These are phyloP conservation scores for Panaeolus cyanescens DNA, from an alignment of 768 basidiomycete species.

Conservation along the genomic window DNA sequence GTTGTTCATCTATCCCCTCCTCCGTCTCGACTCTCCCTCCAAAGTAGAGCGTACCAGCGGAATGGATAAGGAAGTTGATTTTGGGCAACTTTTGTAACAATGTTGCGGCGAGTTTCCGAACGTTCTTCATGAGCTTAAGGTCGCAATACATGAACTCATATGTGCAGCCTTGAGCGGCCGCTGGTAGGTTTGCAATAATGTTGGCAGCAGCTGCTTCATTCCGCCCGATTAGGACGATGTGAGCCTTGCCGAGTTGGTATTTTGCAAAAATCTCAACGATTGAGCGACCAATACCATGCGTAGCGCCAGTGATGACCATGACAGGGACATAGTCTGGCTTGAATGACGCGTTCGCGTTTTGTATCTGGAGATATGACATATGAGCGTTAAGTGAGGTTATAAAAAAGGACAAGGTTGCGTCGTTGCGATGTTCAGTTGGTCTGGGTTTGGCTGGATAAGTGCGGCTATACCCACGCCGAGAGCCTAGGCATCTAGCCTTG, in stretches of 20 bases:
- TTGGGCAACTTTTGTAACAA: constrained; percentile 32
- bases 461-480: too few relatives aligned
- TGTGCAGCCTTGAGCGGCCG: constrained; percentile 13
- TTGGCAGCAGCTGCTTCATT: constrained; percentile 37
- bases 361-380: not conserved
- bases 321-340: constrained; percentile 23
- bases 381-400: too few relatives aligned
- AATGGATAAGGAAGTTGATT: constrained; percentile 42
- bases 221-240: constrained; percentile 43
- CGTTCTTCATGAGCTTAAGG: constrained; percentile 39
- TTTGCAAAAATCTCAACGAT: constrained; percentile 36
- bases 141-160: constrained; percentile 44
- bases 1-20: constrained; percentile 42
- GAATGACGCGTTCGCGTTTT: constrained; percentile 19
- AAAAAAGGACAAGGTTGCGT: too few relatives aligned
- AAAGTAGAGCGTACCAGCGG: constrained; percentile 32
- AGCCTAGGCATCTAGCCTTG: too few relatives aligned
- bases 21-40: constrained; percentile 35
- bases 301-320: constrained; percentile 27
- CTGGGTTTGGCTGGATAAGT: too few relatives aligned
- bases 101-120: constrained; percentile 27
- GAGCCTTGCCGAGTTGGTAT: constrained; percentile 39
- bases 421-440: too few relatives aligned
- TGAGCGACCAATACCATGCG: constrained; percentile 33
- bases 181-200: constrained; percentile 33